Conservation (phyloP, 139 green algal species). For the Tetradesmus lagerheimii region DNA sequence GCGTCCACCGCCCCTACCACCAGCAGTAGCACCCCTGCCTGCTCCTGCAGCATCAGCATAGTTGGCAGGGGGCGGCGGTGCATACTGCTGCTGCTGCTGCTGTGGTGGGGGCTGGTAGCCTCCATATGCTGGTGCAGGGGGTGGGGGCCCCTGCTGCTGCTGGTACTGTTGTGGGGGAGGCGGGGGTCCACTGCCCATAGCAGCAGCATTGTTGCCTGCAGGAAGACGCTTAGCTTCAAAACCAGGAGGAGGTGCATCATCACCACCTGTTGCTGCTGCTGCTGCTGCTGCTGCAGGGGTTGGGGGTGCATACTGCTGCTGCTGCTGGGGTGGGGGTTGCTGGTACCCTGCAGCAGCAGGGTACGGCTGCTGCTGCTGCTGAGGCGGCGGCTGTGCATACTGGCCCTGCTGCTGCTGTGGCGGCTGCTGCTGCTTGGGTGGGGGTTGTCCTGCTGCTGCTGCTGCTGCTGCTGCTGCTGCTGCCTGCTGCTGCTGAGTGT, state of each 20-base stretch:
- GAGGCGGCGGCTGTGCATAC: not conserved
- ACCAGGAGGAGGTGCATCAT: slow-evolving; percentile 9
- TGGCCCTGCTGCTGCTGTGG: not conserved
- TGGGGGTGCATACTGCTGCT: slow-evolving; percentile 20
- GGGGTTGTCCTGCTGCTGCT: not conserved
- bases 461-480: not conserved
- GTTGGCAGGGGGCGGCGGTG: not conserved
- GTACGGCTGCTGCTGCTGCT: slow-evolving; percentile 16
- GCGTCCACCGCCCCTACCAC: not conserved
- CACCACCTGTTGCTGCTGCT: not conserved
- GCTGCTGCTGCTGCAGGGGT: slow-evolving; percentile 4
- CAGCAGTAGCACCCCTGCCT: not conserved
- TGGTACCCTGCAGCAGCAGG: not conserved
- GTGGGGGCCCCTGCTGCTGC: not conserved
- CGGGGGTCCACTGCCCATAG: not conserved
- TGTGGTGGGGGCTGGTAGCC: not conserved
- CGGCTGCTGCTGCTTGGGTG: not conserved
- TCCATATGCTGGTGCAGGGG: not conserved
- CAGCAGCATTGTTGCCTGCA: not conserved
- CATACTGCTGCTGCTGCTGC: not conserved
- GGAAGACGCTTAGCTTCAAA: not conserved
- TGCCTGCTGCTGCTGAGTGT: slow-evolving; percentile 27
- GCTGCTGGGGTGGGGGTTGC: not conserved
- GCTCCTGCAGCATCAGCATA: not conserved
- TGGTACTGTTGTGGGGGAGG: not conserved